Conservation (phyloP, 352 stramenopile species). For the Thraustochytrium sp. region DNA sequence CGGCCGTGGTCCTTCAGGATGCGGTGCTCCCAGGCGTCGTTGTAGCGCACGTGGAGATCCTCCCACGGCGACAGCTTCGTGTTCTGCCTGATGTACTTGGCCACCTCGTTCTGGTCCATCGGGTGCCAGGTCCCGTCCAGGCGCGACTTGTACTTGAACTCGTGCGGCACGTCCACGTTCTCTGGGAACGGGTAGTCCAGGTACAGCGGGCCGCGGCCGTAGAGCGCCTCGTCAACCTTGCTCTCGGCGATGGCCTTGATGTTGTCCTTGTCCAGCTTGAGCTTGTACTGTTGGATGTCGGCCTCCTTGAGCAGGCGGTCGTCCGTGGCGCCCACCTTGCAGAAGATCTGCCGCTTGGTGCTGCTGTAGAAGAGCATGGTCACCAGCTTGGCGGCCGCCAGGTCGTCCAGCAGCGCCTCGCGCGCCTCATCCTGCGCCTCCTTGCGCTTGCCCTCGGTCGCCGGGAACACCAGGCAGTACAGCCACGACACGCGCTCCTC, state of each 20-base stretch:
- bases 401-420: background rate
- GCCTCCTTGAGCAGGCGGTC: slow-evolving; percentile 17
- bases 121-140: background rate
- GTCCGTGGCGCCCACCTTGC: slow-evolving; percentile 36
- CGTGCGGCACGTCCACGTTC: slow-evolving; percentile 6
- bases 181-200: background rate
- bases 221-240: background rate
- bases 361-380: slow-evolving; percentile 28
- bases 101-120: slow-evolving; percentile 10
- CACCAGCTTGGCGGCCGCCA: background rate
- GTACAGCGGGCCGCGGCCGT: background rate
- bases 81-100: background rate
- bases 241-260: slow-evolving; percentile 27
- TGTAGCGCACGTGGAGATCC: slow-evolving; percentile 41
- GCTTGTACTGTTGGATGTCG: slow-evolving; percentile 41
- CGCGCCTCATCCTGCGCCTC: slow-evolving; percentile 24
- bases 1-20: slow-evolving; percentile 19
- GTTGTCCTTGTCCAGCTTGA: slow-evolving; percentile 15
- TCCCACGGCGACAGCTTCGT: background rate
- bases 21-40: slow-evolving; percentile 27
- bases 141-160: slow-evolving; percentile 34
- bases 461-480: slow-evolving; percentile 42
- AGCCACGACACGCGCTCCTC: slow-evolving; percentile 9
- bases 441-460: background rate
- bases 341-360: slow-evolving; percentile 42